A percentile compares a stretch with the other conserved stretches of the same genome.
Evolutionary conservation across 768 basidiomycete genomes (phyloP).

Genomic region (Russula olivacea): DNA sequence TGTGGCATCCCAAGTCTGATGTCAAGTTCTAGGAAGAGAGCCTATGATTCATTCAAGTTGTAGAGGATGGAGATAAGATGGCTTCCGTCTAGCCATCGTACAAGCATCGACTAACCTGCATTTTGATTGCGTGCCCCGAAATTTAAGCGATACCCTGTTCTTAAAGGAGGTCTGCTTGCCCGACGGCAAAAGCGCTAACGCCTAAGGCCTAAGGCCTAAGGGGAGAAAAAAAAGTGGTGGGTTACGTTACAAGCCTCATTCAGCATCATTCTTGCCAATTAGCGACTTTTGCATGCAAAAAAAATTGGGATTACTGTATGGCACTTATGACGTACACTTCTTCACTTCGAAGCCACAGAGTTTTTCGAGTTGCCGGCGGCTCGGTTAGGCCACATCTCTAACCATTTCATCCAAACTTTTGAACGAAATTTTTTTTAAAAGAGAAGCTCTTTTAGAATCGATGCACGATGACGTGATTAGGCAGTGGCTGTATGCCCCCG

Average conservation of each 20-base stretch:
- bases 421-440: too few relatives aligned
- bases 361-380: background rate
- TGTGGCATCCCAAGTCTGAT: background rate
- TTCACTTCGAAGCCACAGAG: background rate
- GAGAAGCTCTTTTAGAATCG: background rate
- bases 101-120: too few relatives aligned
- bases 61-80: too few relatives aligned
- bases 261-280: background rate
- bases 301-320: too few relatives aligned
- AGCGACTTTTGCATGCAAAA: too few relatives aligned
- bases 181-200: background rate
- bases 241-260: slow-evolving; percentile 1
- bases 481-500: background rate
- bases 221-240: background rate
- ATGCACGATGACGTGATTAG: background rate
- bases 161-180: background rate
- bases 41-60: background rate
- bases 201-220: too few relatives aligned
- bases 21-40: background rate
- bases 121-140: background rate
- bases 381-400: background rate
- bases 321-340: too few relatives aligned
- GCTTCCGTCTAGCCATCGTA: background rate
- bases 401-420: background rate
- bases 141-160: background rate